Percentiles rank a stretch among this genome's conserved stretches.
These are phyloP conservation scores for Penicillium olsonii DNA, from an alignment of 2,329 filamentous ascomycete species.

Conservation along the genomic window DNA sequence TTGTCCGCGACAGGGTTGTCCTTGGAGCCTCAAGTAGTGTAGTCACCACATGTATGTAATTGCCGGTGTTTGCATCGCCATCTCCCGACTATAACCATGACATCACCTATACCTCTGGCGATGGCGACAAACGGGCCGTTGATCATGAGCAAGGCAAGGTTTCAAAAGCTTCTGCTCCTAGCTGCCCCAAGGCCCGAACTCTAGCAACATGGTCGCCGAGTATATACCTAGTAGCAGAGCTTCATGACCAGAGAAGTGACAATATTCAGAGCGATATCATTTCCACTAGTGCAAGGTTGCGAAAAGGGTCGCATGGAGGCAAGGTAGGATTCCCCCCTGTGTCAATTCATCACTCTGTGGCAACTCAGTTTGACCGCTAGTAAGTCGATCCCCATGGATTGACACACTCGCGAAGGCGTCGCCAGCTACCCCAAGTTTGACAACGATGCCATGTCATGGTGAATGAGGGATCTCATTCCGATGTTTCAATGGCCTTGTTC, in stretches of 20 bases:
- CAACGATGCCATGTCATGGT: not conserved
- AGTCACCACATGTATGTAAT: no score
- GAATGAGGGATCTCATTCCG: not conserved
- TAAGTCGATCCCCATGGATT: conserved; percentile 26
- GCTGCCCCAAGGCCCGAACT: no score
- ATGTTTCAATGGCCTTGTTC: not conserved
- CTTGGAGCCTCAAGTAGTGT: conserved; percentile 10
- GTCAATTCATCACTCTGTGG: not conserved
- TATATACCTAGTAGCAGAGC: conserved; percentile 15
- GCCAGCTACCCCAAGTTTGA: conserved; percentile 22
- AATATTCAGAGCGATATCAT: conserved; percentile 25
- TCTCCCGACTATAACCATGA: no score
- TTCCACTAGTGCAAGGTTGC: conserved; percentile 24
- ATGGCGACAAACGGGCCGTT: no score
- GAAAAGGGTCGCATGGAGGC: conserved; percentile 26
- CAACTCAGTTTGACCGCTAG: conserved; percentile 1
- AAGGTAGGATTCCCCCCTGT: conserved; percentile 15
- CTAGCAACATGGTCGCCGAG: conserved; percentile 16
- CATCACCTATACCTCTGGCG: no score
- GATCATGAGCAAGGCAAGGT: no score
- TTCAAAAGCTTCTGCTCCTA: no score
- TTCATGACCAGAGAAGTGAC: conserved; percentile 26
- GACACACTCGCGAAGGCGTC: conserved; percentile 25
- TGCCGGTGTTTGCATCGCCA: no score
- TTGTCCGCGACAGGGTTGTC: not conserved